Evolutionary conservation across 108 stramenopile genomes (phyloP), one percentile per base, ranked within the genome.

Genomic region (Cyclotella atomus): DNA sequence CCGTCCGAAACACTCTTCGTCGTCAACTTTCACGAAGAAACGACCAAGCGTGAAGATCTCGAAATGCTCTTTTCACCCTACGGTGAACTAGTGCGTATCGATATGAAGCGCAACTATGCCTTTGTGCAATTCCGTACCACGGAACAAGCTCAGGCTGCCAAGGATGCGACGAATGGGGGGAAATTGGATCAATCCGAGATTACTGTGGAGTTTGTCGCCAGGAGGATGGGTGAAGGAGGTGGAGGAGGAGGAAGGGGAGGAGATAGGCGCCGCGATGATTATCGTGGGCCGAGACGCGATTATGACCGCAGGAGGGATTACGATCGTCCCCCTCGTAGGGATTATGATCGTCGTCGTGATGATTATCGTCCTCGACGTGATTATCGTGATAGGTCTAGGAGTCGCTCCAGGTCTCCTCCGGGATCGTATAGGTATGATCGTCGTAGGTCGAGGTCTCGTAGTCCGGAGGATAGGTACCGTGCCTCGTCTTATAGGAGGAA

Each of bases 61-160:
- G 83, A 88, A 60, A 91, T 92, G 88, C 79, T 94, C 52, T 84
- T 81, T 32, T 59, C 62, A 29, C 75, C 82, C 32, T 95, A 77
- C 47, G 91, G 93, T 43, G 88, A 92, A 65, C 65, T 95, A 29
- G 68, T 91, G 3, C 72, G 95, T 16, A 93, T 96, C 65, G 95
- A 96, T 59, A 89, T 96, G 90, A 96, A 96, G 70, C 75, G 91
- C n/a, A 96, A 96, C 75, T 96, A 93, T 70, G 92, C 95, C 47
- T 93, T 96, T 79, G 91, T 96, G 32, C 91, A 92, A 70, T 96
- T 91, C 65, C 68, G 81, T 21, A 87, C 87, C 25, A 75, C 90
- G 49, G 95, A 92, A 20, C 85, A 93, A 49, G 92, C 95, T 2
- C 88, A 66, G 35, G 66, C 77, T 27, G 92, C 95, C 46, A 88